phyloP scores from a whole-genome alignment of 768 basidiomycete genomes.

The Termitomyces eurrhizus region DNA sequence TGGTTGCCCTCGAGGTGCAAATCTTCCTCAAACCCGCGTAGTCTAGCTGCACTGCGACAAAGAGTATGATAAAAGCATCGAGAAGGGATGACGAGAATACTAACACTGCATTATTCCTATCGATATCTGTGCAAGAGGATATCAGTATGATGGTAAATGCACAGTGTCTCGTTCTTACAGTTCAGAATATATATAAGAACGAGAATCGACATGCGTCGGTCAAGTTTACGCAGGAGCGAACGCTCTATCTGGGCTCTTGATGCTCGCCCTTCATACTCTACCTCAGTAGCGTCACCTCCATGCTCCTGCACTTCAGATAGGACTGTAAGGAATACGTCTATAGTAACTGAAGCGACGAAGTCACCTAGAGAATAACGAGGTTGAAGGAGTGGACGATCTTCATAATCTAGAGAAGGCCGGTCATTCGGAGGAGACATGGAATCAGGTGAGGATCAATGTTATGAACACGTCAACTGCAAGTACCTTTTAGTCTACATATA shows the following conservation, averaged over 20 bases:
- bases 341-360: background rate
- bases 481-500: background rate
- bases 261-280: conserved; percentile 24
- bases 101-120: conserved; percentile 64
- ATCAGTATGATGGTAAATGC: background rate
- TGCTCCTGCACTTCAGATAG: background rate
- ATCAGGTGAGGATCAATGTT: background rate
- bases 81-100: background rate
- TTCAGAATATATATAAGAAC: conserved; percentile 50
- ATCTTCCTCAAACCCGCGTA: conserved; percentile 69
- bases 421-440: conserved; percentile 3
- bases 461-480: background rate
- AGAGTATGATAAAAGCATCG: background rate
- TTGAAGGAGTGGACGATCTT: conserved; percentile 14
- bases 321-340: background rate
- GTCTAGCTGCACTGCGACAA: conserved; percentile 56
- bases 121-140: conserved; percentile 41
- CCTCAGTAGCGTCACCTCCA: background rate
- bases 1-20: conserved; percentile 57
- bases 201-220: conserved; percentile 52
- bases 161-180: conserved; percentile 28
- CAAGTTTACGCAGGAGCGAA: conserved; percentile 51
- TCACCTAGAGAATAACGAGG: conserved; percentile 2
- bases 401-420: background rate
- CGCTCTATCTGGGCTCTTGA: conserved; percentile 45